A percentile compares a stretch with the other conserved stretches of the same genome.
Evolutionary conservation across 768 basidiomycete species (phyloP).

Genomic region (Termitomyces titanicus): DNA sequence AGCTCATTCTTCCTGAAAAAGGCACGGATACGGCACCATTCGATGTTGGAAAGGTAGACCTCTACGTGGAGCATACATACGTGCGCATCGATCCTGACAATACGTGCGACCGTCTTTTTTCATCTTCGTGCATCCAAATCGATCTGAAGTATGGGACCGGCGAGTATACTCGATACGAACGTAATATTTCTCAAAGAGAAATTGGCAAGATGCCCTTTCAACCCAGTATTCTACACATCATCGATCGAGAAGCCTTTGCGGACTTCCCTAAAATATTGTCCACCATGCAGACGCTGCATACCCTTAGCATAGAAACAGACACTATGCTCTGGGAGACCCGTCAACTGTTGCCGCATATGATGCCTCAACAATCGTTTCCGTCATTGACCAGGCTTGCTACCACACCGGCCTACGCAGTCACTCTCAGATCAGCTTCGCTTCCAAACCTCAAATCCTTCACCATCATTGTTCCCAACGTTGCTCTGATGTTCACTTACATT

Average conservation of each 20-base stretch:
- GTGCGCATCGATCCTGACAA: not conserved
- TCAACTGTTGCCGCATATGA: not conserved
- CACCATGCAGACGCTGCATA: not conserved
- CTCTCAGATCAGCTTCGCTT: too few species aligned
- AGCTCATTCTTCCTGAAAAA: not conserved
- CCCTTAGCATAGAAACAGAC: not conserved
- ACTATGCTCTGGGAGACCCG: not conserved
- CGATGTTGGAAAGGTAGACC: not conserved
- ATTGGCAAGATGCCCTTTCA: too few species aligned
- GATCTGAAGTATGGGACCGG: not conserved
- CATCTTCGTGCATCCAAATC: not conserved
- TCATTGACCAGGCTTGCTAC: not conserved
- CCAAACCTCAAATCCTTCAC: too few species aligned
- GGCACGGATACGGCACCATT: not conserved
- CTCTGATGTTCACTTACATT: too few species aligned
- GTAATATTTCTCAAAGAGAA: too few species aligned
- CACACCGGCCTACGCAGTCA: too few species aligned
- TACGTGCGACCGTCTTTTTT: not conserved
- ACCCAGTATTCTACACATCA: too few species aligned
- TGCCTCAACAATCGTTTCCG: not conserved
- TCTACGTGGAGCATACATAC: not conserved
- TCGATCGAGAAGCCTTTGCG: not conserved
- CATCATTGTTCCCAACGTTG: too few species aligned
- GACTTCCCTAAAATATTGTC: not conserved
- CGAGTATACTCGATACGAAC: not conserved